Percentiles rank a stretch among this genome's conserved stretches.
Conservation (phyloP, 169 alveolate species). For the Cryptosporidium viatorum region DNA sequence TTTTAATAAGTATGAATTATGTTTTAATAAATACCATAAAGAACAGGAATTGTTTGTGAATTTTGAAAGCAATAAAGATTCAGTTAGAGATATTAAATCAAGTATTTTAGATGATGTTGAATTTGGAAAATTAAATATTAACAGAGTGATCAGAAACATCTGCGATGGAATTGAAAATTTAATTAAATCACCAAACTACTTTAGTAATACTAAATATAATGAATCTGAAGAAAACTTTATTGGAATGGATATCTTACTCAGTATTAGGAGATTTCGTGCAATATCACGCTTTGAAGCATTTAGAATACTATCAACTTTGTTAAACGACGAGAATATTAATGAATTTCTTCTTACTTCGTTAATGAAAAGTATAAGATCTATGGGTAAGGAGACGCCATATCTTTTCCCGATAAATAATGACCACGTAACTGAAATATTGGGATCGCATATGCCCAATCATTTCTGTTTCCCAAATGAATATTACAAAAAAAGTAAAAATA, state of each 20-base stretch:
- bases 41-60: neutral
- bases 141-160: constrained; percentile 1
- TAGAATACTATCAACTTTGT: neutral
- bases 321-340: neutral
- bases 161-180: constrained; percentile 37
- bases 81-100: neutral
- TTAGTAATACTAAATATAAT: neutral
- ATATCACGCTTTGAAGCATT: constrained; percentile 45
- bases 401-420: neutral
- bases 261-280: constrained; percentile 45
- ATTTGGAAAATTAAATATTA: neutral
- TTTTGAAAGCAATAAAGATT: neutral
- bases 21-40: neutral
- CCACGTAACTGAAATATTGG: neutral
- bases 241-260: neutral
- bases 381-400: constrained; percentile 24
- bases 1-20: constrained; percentile 9
- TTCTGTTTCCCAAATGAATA: constrained; percentile 20
- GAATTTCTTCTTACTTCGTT: neutral
- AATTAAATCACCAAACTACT: constrained; percentile 11
- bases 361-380: constrained; percentile 20
- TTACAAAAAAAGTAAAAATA: neutral
- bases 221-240: neutral
- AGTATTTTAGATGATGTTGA: neutral
- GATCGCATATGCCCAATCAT: neutral